Conservation (phyloP, 2,329 filamentous ascomycete species). For the Emericellopsis atlantica region DNA sequence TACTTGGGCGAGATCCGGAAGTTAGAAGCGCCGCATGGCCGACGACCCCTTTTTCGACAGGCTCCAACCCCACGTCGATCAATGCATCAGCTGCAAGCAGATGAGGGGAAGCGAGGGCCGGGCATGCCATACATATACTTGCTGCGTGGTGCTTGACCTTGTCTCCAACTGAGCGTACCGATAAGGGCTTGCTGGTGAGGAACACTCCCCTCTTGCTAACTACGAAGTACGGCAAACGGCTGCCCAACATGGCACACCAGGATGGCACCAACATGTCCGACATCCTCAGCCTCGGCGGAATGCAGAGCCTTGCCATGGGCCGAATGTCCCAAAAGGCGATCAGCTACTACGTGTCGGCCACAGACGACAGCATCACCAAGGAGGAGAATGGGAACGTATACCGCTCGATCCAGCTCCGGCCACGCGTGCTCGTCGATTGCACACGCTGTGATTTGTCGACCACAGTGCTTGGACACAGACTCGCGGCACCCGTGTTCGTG, state of each 20-base stretch:
- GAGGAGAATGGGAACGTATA: slow-evolving; percentile 64
- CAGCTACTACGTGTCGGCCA: slow-evolving; percentile 72
- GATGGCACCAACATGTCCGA: neutral
- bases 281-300: slow-evolving; percentile 1
- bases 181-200: no score
- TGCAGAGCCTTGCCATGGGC: neutral
- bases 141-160: no score
- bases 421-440: slow-evolving; percentile 73
- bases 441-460: slow-evolving; percentile 58
- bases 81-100: no score
- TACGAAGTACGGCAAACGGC: no score
- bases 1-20: neutral
- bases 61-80: no score
- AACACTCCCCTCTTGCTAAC: no score
- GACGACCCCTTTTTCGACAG: no score
- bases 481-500: slow-evolving; percentile 44
- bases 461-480: slow-evolving; percentile 39
- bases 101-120: no score
- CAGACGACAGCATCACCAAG: slow-evolving; percentile 67
- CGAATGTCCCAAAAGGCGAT: slow-evolving; percentile 4
- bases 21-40: neutral
- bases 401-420: slow-evolving; percentile 62
- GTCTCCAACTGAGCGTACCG: no score
- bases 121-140: no score
- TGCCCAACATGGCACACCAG: no score